phyloP scores from a whole-genome alignment of 805 yeast genomes.

The Yamadazyma olivae region DNA sequence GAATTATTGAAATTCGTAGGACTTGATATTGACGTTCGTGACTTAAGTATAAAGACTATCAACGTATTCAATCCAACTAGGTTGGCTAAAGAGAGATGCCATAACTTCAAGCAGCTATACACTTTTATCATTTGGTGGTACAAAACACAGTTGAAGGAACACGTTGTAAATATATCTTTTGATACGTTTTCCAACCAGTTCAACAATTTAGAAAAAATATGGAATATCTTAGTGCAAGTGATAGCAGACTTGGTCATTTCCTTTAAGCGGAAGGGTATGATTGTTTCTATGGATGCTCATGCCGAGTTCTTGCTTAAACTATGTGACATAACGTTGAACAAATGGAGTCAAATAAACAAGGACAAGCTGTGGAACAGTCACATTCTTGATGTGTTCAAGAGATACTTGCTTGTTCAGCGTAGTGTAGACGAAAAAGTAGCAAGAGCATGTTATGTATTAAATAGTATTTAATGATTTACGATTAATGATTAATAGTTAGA shows the following conservation, averaged over 20 bases:
- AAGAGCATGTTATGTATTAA: conserved; percentile 5
- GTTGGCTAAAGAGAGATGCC: conserved; percentile 7
- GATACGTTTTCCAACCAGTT: conserved; percentile 12
- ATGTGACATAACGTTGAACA: conserved; percentile 6
- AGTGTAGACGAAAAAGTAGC: conserved; percentile 1
- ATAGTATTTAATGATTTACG: neutral
- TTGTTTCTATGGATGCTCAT: conserved; percentile 4
- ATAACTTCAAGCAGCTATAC: conserved; percentile 11
- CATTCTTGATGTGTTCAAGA: conserved; percentile 2
- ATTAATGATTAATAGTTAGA: too few species aligned
- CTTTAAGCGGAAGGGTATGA: conserved; percentile 2
- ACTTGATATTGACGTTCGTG: conserved; percentile 17
- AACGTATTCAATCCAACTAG: conserved; percentile 5
- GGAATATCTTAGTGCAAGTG: conserved; percentile 2
- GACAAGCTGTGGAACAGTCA: conserved; percentile 4
- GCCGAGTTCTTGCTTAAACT: conserved; percentile 5
- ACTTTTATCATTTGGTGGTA: conserved; percentile 21
- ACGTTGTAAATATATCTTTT: conserved; percentile 12
- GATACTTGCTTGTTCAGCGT: neutral
- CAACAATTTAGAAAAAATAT: conserved; percentile 12
- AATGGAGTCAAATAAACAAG: conserved; percentile 7
- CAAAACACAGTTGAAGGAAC: conserved; percentile 16
- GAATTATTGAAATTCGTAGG: conserved; percentile 27
- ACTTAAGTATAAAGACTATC: conserved; percentile 4
- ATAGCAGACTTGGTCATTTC: neutral